These are phyloP conservation scores for Oryza rufipogon DNA, from an alignment of 176 grass and related monocot species.

Conservation along the genomic window DNA sequence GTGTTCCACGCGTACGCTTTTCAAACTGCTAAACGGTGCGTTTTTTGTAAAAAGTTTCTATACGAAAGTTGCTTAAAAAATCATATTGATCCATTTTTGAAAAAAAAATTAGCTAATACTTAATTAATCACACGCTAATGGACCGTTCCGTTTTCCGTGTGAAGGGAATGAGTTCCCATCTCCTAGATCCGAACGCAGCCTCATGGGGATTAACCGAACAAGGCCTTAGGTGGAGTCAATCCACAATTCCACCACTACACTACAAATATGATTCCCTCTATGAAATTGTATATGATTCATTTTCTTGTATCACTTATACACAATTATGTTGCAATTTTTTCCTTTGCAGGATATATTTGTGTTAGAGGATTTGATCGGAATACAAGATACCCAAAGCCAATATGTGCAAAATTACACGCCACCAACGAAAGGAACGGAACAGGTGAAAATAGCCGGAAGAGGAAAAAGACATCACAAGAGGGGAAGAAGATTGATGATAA, in stretches of 20 bases:
- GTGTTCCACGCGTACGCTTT: no score
- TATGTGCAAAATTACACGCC: slow-evolving; percentile 35
- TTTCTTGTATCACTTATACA: slow-evolving; percentile 7
- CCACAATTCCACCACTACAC: neutral
- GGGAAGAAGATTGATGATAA: neutral
- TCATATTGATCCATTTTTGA: no score
- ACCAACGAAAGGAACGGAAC: slow-evolving; percentile 29
- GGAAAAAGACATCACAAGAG: neutral
- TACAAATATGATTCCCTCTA: neutral
- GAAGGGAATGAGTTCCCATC: no score
- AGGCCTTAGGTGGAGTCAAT: neutral
- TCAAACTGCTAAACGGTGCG: no score
- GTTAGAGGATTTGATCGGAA: slow-evolving; percentile 42
- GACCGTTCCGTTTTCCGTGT: no score
- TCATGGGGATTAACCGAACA: no score
- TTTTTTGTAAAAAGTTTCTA: no score
- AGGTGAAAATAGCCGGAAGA: neutral
- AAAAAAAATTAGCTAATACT: no score
- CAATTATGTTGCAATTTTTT: no score
- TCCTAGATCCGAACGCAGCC: no score
- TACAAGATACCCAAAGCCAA: neutral
- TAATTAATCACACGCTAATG: no score
- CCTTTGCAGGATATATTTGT: slow-evolving; percentile 45
- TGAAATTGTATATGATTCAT: neutral
- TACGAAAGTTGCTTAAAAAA: no score